Base-by-base conservation (phyloP, 2,329 filamentous ascomycete species). In the Aspergillus brunneoviolaceus region DNA sequence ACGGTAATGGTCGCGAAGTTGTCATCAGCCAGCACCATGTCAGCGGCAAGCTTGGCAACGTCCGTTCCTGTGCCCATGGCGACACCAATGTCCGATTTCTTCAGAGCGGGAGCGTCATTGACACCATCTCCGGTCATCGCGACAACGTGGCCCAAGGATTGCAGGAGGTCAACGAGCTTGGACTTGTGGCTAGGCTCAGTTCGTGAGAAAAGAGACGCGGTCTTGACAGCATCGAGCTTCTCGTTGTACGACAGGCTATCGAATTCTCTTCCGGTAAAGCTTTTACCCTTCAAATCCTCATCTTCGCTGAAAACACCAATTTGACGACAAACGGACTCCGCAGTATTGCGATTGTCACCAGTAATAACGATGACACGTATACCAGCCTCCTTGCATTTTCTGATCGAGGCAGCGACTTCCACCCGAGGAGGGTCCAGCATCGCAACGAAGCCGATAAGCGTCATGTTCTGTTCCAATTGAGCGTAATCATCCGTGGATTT, bases 61-160 rank as follows among this genome's bases (percentile, higher is more conserved):
- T 99, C 95, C 27, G 95, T 99, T 73, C 95, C 95, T 59, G 92
- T 95, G 55, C 95, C 96, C 95, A 99, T 99, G 60, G 95, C 96
- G 63, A 99, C 92, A 79, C 95, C 95, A 79, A 99, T 99, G 74
- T 99, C 95, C 42, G 95, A 91, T 82, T 97, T 98, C 85, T 99
- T 99, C 71, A 99, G 83, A 16, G 95, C 95, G 51, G 95, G 95
- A 4, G 95, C 95, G 77, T 99, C 95, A 72, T 99, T 99, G 77
- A 99, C 95, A 77, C 95, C 95, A 72, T 99, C 95, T 72, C 95
- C 95, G 67, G 95, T 99, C 95, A 99, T 99, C 67, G 95, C 95
- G 64, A 99, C 96, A 49, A 99, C 95, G 75, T 99, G 92, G 62
- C 91, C 91, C 54, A 91, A 83, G 60, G 91, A 92, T 76, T 99